These are phyloP conservation scores for Mycena crocata DNA, from an alignment of 768 basidiomycete genomes.

Conservation along the genomic window DNA sequence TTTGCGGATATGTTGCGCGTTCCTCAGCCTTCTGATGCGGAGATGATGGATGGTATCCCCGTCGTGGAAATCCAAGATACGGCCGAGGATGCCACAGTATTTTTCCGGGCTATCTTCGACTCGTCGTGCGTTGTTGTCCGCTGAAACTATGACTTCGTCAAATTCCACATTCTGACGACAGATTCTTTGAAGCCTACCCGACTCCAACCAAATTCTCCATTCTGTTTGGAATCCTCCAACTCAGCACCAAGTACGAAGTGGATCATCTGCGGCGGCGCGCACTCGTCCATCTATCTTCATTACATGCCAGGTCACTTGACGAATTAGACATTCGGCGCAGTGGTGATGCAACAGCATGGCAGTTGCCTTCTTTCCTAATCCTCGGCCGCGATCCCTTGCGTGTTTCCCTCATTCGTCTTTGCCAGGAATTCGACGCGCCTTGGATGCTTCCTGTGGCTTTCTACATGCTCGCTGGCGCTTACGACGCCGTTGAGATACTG, in stretches of 20 bases:
- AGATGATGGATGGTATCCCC: background rate
- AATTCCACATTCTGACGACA: background rate
- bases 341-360: no score
- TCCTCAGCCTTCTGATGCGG: background rate
- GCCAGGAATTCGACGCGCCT: no score
- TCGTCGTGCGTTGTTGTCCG: background rate
- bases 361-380: no score
- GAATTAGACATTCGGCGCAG: no score
- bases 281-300: slow-evolving; percentile 2
- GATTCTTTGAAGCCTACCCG: slow-evolving; percentile 1
- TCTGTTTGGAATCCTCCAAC: background rate
- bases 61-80: background rate
- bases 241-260: slow-evolving; percentile 3
- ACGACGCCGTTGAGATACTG: no score
- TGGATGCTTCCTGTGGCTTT: no score
- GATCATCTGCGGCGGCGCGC: background rate
- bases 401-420: no score
- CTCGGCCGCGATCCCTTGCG: no score
- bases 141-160: background rate
- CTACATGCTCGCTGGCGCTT: no score
- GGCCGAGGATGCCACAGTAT: background rate
- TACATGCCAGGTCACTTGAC: no score
- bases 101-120: background rate
- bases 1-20: background rate
- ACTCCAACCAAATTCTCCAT: background rate